Evolutionary conservation across 2,329 filamentous ascomycete species (phyloP).

Genomic region (Penicillium olsonii): DNA sequence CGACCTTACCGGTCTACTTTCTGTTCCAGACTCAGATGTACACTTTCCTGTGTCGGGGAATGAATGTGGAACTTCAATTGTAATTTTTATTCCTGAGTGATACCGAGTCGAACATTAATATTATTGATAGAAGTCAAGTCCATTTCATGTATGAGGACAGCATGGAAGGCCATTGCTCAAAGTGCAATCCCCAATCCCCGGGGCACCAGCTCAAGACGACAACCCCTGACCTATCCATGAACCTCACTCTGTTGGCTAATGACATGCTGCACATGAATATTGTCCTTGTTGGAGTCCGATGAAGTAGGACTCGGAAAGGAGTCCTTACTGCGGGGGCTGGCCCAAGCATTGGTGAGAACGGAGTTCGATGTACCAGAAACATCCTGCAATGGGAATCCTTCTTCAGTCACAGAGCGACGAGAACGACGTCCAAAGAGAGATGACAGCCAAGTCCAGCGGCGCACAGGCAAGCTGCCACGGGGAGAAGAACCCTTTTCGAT

Average conservation of each 20-base stretch:
- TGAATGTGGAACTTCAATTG: not conserved
- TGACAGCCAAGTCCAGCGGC: slow-evolving; percentile 14
- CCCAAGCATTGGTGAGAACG: slow-evolving; percentile 36
- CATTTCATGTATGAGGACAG: no score
- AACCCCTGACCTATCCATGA: slow-evolving; percentile 13
- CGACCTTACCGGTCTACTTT: not conserved
- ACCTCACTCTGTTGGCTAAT: slow-evolving; percentile 36
- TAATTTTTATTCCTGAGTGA: not conserved
- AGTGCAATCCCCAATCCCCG: not conserved
- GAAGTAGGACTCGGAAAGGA: slow-evolving; percentile 11
- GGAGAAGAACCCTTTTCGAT: slow-evolving; percentile 23
- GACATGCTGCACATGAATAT: slow-evolving; percentile 36
- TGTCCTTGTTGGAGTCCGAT: slow-evolving; percentile 12
- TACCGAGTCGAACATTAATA: not conserved
- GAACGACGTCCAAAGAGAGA: slow-evolving; percentile 15
- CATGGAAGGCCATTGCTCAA: no score
- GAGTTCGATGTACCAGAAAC: slow-evolving; percentile 26
- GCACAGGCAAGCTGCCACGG: not conserved
- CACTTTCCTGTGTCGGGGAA: no score
- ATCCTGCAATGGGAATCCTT: slow-evolving; percentile 14
- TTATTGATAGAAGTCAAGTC: no score
- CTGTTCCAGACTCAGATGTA: no score
- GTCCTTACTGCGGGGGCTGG: slow-evolving; percentile 28
- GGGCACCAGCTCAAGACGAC: not conserved
- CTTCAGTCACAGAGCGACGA: slow-evolving; percentile 1